Evolutionary conservation across 768 basidiomycete species (phyloP), one percentile per base, ranked within the genome.

Genomic region (Hydnomerulius pinastri): DNA sequence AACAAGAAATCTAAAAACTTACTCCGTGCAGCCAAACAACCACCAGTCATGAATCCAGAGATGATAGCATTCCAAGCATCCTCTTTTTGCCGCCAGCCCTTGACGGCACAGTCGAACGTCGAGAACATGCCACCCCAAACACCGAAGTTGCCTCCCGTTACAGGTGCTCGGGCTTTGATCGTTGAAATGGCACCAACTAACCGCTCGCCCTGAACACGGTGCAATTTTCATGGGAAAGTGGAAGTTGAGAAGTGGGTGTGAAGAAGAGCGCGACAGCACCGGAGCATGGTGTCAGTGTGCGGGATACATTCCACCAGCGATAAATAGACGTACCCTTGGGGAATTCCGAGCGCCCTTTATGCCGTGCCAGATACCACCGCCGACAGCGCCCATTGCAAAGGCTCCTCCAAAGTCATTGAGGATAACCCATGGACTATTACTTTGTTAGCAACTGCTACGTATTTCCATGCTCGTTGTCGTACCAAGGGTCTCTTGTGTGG

Each of bases 1-100:
- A 17, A 18, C 32, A 7, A 33, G 39, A 21, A 25, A 5, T 25
- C 10, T 20, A 11, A 37, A 25, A 25, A 85, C 91, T 72, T 70
- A 97, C 96, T 92, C 75, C 96, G 82, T 54, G 90, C 81, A 50
- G 96, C 97, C 46, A 98, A 73, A 69, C 91, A 95, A 48, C 97
- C 97, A 71, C 97, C 97, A 9, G 97, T 98, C 85, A 97, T 82
- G 75, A 99, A 99, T 38, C 97, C 97, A 21, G 94, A 93, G 44
- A 97, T 87, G 62, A 99, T 98, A 35, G 94, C 94, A 66, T 99
- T 99, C 94, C 94, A 99, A 44, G 96, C 90, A 69, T 97, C 95
- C 72, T 97, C 94, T 68, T 98, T 97, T 75, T 97, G 93, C 68
- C 94, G 80, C 77, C 84, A 92, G 12, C 93, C 92, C 73, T 99